A percentile compares a stretch with the other conserved stretches of the same genome.
phyloP scores from a whole-genome alignment of 1,284 basidiomycete genomes.

The Sparassis latifolia region DNA sequence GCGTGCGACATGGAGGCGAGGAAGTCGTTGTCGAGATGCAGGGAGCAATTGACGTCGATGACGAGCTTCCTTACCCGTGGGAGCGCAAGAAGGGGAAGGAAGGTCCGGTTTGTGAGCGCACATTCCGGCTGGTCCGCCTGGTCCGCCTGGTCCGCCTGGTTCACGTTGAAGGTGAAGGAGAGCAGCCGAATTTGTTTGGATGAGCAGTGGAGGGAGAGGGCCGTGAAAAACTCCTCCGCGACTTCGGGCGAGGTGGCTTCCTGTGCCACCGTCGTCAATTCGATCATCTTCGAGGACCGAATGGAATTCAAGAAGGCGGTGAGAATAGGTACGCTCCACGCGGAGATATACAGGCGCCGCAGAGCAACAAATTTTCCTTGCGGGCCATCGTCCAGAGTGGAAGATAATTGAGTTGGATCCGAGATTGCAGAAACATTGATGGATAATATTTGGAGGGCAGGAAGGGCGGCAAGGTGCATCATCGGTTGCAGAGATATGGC shows the following conservation, averaged over 20 bases:
- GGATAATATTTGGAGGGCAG: background rate
- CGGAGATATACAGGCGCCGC: background rate
- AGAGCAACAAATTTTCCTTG: background rate
- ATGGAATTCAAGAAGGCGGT: background rate
- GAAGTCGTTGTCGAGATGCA: constrained; percentile 2
- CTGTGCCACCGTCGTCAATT: background rate
- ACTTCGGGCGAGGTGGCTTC: background rate
- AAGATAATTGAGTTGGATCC: background rate
- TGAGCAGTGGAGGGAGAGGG: background rate
- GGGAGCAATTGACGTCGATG: background rate
- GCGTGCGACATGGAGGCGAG: background rate
- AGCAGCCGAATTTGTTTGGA: background rate
- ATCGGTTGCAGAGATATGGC: background rate
- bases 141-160: background rate
- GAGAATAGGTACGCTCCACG: background rate
- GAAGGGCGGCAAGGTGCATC: background rate
- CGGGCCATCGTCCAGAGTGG: background rate
- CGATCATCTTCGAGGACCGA: background rate
- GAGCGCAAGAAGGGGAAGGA: constrained; percentile 1
- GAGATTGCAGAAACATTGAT: background rate
- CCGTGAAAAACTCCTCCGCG: background rate
- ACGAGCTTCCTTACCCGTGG: background rate
- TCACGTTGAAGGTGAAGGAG: background rate
- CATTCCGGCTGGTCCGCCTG: background rate
- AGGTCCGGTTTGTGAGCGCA: background rate